phyloP scores from a whole-genome alignment of 2,329 filamentous ascomycete genomes.

The Pseudofabraea citricarpa region DNA sequence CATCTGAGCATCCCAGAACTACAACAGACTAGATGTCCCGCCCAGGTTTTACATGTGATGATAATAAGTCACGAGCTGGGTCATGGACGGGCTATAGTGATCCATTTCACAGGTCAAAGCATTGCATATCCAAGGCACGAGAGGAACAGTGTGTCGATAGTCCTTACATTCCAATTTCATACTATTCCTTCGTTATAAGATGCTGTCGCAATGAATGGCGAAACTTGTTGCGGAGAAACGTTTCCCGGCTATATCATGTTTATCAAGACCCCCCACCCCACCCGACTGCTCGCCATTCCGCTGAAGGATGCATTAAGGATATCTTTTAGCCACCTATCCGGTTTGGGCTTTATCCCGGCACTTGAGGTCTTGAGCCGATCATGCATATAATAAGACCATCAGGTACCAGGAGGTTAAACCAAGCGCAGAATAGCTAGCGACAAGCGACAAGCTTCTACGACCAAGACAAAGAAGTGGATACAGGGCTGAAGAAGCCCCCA shows the following conservation, averaged over 20 bases:
- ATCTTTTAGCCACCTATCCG: too few species aligned
- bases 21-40: background rate
- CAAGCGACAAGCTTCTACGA: too few species aligned
- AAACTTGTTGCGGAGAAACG: background rate
- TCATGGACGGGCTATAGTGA: background rate
- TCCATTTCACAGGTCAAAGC: background rate
- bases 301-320: too few species aligned
- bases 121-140: background rate
- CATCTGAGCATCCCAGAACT: background rate
- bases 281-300: too few species aligned
- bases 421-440: too few species aligned
- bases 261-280: too few species aligned
- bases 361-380: too few species aligned
- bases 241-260: background rate
- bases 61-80: background rate
- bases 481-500: too few species aligned
- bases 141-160: background rate
- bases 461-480: too few species aligned
- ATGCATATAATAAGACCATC: too few species aligned
- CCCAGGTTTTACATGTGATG: background rate
- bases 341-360: too few species aligned
- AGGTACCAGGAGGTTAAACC: too few species aligned
- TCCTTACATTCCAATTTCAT: background rate
- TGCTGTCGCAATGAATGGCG: background rate
- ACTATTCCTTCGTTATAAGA: background rate